Evolutionary conservation across 805 yeast species (phyloP).

Genomic region (Barnettozyma californica): DNA sequence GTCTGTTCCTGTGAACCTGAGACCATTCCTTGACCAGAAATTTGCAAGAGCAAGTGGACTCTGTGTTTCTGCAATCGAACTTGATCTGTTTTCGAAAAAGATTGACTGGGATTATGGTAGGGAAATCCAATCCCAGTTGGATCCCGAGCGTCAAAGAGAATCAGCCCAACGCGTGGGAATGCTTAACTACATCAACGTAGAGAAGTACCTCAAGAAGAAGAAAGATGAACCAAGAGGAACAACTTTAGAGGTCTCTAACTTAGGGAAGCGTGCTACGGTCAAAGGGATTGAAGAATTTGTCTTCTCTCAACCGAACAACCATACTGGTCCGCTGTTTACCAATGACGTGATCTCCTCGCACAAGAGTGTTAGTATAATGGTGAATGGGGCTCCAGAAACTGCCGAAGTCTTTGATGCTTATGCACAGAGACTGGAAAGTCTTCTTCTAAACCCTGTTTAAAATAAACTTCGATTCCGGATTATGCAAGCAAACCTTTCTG

Average conservation of each 20-base stretch:
- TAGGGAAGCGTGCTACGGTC: conserved; percentile 1
- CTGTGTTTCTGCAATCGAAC: conserved; percentile 1
- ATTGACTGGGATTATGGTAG: conserved; percentile 10
- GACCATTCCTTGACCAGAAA: not conserved
- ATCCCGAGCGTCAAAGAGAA: not conserved
- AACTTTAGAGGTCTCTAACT: conserved; percentile 7
- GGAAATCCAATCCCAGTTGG: not conserved
- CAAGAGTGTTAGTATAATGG: not conserved
- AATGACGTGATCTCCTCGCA: conserved; percentile 8
- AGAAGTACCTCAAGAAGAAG: not conserved
- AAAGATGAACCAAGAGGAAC: not conserved
- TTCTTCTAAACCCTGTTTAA: not conserved
- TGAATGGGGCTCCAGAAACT: conserved; percentile 6
- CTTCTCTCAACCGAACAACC: conserved; percentile 12
- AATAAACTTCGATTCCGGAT: not conserved
- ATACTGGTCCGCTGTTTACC: conserved; percentile 4
- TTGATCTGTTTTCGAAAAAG: not conserved
- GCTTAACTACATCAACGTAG: conserved; percentile 1
- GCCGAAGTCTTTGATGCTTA: not conserved
- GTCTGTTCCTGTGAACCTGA: conserved; percentile 8
- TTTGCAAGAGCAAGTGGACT: conserved; percentile 4
- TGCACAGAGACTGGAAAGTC: not conserved
- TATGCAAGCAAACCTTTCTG: not conserved
- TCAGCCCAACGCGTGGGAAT: conserved; percentile 9
- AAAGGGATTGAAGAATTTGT: not conserved